Percentiles rank a stretch among this genome's conserved stretches.
Evolutionary conservation across 2,329 filamentous ascomycete species (phyloP).

Genomic region (Pseudogymnoascus sp.): DNA sequence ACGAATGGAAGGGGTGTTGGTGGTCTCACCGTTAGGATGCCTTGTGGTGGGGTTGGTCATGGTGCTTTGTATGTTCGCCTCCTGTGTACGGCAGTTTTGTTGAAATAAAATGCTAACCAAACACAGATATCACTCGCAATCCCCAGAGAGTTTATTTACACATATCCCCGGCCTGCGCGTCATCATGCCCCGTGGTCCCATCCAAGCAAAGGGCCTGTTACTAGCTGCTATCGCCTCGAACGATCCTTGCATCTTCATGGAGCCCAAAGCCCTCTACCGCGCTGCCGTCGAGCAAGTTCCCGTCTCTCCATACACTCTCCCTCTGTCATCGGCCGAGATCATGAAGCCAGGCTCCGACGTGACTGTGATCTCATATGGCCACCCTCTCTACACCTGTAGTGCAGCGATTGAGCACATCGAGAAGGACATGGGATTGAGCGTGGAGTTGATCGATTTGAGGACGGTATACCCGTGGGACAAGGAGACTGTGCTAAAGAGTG

Average conservation of each 20-base stretch:
- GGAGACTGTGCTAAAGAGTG: conserved; percentile 57
- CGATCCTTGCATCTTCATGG: conserved; percentile 70
- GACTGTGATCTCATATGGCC: conserved; percentile 64
- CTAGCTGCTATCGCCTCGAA: conserved; percentile 55
- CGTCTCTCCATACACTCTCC: conserved; percentile 58
- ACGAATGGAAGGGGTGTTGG: conserved; percentile 50
- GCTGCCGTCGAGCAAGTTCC: conserved; percentile 69
- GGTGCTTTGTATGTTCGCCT: conserved; percentile 50
- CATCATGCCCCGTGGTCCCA: conserved; percentile 62
- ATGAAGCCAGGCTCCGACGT: conserved; percentile 60
- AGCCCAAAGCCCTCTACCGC: conserved; percentile 68
- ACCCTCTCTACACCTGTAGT: conserved; percentile 62
- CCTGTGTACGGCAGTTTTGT: too few relatives aligned
- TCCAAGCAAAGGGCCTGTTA: conserved; percentile 65
- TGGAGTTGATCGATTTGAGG: conserved; percentile 65
- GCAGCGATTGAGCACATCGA: conserved; percentile 61
- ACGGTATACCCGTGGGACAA: conserved; percentile 71
- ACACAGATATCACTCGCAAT: conserved; percentile 61
- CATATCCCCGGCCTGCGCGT: conserved; percentile 65
- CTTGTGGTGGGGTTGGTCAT: conserved; percentile 64
- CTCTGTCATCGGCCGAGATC: conserved; percentile 62
- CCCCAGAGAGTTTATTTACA: conserved; percentile 63
- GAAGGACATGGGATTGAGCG: conserved; percentile 57
- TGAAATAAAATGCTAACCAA: background rate
- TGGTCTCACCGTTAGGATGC: conserved; percentile 66